These are phyloP conservation scores for Penicillium sp. DNA, from an alignment of 2,329 filamentous ascomycete species.

Conservation along the genomic window DNA sequence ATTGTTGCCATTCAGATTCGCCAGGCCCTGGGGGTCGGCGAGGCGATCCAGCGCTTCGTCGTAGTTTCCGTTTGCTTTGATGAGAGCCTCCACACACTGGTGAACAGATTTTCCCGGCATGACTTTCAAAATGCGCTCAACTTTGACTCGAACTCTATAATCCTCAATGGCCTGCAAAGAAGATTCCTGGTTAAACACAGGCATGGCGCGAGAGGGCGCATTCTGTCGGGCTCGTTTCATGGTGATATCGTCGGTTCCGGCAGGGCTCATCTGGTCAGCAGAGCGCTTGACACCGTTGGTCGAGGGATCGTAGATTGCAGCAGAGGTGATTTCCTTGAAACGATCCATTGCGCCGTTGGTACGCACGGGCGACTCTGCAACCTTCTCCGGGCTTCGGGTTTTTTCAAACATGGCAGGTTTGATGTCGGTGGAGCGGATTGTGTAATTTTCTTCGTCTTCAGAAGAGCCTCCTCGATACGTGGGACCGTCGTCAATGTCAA, in stretches of 20 bases:
- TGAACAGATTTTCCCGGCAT: constrained; percentile 49
- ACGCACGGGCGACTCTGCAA: constrained; percentile 43
- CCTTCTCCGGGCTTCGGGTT: constrained; percentile 41
- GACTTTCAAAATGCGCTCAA: constrained; percentile 53
- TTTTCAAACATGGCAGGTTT: constrained; percentile 59
- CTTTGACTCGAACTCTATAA: constrained; percentile 49
- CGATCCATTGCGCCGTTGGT: constrained; percentile 30
- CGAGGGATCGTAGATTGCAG: constrained; percentile 44
- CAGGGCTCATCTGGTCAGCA: constrained; percentile 46
- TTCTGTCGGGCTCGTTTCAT: constrained; percentile 44
- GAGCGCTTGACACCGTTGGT: constrained; percentile 36
- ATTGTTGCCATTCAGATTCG: constrained; percentile 1
- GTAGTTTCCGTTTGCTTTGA: constrained; percentile 52
- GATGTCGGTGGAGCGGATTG: constrained; percentile 55
- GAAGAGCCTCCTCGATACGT: constrained; percentile 63
- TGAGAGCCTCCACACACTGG: constrained; percentile 52
- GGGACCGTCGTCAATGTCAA: constrained; percentile 56
- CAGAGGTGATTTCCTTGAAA: constrained; percentile 47
- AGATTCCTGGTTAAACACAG: constrained; percentile 43
- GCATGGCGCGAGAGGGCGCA: constrained; percentile 47
- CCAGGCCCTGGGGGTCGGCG: constrained; percentile 16
- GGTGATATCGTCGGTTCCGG: constrained; percentile 33
- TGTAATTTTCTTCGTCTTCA: constrained; percentile 53
- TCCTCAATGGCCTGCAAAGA: constrained; percentile 54
- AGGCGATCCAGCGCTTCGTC: constrained; percentile 55